These are phyloP conservation scores for Ichthyophthirius multifiliis DNA, from an alignment of 169 alveolate genomes.

Conservation along the genomic window DNA sequence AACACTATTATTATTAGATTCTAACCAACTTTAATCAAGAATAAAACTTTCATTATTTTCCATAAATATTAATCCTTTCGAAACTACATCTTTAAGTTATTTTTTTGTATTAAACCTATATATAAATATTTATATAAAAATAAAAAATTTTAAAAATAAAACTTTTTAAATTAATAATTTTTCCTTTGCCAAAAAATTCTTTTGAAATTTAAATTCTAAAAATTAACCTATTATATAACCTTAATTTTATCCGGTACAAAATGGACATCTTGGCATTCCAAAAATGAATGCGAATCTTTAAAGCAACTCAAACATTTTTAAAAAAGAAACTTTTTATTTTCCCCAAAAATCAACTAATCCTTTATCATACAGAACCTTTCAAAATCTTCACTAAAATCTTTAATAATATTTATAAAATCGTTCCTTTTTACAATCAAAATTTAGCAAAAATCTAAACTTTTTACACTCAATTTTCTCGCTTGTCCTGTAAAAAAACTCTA, in stretches of 20 bases:
- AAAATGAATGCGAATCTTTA: not conserved
- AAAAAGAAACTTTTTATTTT: not conserved
- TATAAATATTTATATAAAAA: too few species aligned
- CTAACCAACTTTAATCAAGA: not conserved
- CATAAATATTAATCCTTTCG: not conserved
- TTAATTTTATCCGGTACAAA: not conserved
- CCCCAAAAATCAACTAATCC: not conserved
- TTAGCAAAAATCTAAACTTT: not conserved
- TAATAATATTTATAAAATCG: not conserved
- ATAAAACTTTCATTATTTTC: not conserved
- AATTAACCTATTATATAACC: not conserved
- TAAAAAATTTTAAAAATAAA: not conserved
- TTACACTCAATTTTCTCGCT: not conserved
- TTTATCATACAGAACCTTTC: not conserved
- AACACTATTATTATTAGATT: not conserved
- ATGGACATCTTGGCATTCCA: not conserved
- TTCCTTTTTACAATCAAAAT: not conserved
- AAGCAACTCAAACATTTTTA: not conserved
- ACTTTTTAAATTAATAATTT: not conserved
- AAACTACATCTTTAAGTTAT: not conserved
- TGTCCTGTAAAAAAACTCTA: constrained; percentile 5
- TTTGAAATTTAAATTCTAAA: not conserved
- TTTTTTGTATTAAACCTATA: not conserved
- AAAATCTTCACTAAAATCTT: not conserved
- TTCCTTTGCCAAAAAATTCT: not conserved